Base-by-base conservation (phyloP, 1,284 basidiomycete genomes). In the Leccinum subspadiceum region DNA sequence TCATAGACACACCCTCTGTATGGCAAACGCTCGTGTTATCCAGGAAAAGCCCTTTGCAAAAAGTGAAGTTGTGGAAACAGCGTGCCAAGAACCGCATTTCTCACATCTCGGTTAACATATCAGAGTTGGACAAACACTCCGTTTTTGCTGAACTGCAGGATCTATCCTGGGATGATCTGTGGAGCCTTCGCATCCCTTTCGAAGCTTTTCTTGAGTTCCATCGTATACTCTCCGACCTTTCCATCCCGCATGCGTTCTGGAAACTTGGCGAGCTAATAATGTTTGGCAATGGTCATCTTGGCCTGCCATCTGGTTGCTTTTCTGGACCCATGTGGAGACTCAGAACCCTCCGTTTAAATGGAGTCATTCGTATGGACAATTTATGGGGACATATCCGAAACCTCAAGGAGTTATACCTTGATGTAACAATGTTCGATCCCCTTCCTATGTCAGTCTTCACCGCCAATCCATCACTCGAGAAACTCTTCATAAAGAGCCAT, bases 11-110 rank as follows among this genome's bases (percentile, higher is more conserved):
- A 4, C 82, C 87, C 1, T 64, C 68, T 12, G 75, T 87, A 3
- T 91, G 89, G 89, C 68, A 70, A 33, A 81, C 75, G 0, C 79
- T 92, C 15, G 73, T 83, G n/a, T 75, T 92, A 13, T 77, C 79
- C n/a, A 70, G 73, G 41, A 74, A 70, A 33, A 75, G 74, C 22
- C 82, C 86, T 1, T 68, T 70, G 2, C 74, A 73, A 56, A 90
- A 89, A 66, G 76, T 78, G 12, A 76, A 76, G 49, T 58, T 78
- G 20, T 91, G 89, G 89, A 71, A 80, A 39, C 71, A 78, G 53
- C 81, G 82, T 24, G 83, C 86, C n/a, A 73, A 75, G 48, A 80
- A 81, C 4, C 72, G 72, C n/a, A 79, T 91, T 37, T 64, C 29
- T 72, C 79, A 64, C 13, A 65, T 90, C 9, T 76, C 71, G 5